These are phyloP conservation scores for Tricholoma sp. DNA, from an alignment of 768 basidiomycete species.

Conservation along the genomic window DNA sequence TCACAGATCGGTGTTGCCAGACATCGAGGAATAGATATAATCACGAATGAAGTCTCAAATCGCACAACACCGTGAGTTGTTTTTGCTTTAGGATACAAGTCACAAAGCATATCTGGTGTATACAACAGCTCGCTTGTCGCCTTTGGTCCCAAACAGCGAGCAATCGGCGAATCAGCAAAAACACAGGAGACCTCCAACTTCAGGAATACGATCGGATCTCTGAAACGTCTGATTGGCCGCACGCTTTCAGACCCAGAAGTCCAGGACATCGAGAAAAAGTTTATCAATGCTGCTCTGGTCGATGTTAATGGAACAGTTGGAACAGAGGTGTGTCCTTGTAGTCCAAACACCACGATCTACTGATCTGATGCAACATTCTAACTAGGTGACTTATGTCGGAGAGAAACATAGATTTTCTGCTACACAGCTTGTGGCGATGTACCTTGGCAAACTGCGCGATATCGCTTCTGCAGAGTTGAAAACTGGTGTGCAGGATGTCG, in stretches of 20 bases:
- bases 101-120: neutral
- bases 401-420: conserved; percentile 76
- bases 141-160: conserved; percentile 86
- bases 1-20: conserved; percentile 88
- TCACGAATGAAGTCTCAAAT: conserved; percentile 97
- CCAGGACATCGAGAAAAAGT: conserved; percentile 82
- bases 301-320: conserved; percentile 84
- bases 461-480: conserved; percentile 84
- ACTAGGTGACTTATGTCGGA: conserved; percentile 83
- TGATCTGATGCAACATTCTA: conserved; percentile 7
- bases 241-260: conserved; percentile 77
- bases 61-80: conserved; percentile 85
- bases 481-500: conserved; percentile 80
- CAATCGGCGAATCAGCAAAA: conserved; percentile 94
- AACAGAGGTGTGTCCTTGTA: conserved; percentile 58
- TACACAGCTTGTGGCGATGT: conserved; percentile 90
- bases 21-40: conserved; percentile 97
- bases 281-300: conserved; percentile 79
- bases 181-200: conserved; percentile 98
- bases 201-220: conserved; percentile 90
- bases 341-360: neutral
- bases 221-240: conserved; percentile 89
- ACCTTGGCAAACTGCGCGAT: conserved; percentile 86
- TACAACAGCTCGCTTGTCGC: conserved; percentile 79
- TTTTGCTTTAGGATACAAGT: neutral